These are phyloP conservation scores for Lepidium africanum DNA, from an alignment of 345 rosid genomes.

Conservation along the genomic window DNA sequence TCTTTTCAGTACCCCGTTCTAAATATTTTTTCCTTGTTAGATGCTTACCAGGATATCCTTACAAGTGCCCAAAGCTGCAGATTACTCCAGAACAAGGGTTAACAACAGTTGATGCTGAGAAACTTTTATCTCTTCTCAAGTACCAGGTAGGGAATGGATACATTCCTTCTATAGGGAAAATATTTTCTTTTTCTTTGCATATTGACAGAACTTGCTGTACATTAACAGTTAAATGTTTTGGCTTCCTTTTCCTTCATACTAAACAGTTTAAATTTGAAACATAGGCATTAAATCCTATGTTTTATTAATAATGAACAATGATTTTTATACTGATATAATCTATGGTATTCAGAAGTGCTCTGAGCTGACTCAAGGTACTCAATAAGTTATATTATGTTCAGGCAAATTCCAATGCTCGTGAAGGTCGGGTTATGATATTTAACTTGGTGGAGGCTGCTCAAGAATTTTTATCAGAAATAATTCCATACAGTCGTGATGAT, in stretches of 20 bases:
- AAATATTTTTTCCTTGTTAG: constrained; percentile 31
- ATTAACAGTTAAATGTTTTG: not conserved
- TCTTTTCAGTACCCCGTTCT: not conserved
- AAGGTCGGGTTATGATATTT: constrained; percentile 93
- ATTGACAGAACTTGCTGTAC: not conserved
- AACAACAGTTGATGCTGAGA: constrained; percentile 57
- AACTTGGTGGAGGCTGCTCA: constrained; percentile 98
- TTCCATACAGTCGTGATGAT: constrained; percentile 39
- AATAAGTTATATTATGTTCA: constrained; percentile 9
- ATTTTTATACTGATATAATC: not conserved
- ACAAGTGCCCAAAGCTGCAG: constrained; percentile 82
- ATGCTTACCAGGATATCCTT: constrained; percentile 94
- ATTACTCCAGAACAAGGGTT: constrained; percentile 79
- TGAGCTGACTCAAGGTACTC: not conserved
- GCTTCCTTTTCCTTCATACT: not conserved
- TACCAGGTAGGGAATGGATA: constrained; percentile 55
- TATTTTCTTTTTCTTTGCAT: not conserved
- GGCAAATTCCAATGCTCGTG: constrained; percentile 84
- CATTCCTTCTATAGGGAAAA: not conserved
- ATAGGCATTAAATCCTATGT: not conserved
- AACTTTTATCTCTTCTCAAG: constrained; percentile 69
- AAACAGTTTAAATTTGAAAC: not conserved
- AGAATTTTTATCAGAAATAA: constrained; percentile 84
- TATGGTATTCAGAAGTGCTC: not conserved
- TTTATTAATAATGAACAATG: not conserved